Conservation (phyloP, 2,329 filamentous ascomycete species). For the Fusarium siculi region DNA sequence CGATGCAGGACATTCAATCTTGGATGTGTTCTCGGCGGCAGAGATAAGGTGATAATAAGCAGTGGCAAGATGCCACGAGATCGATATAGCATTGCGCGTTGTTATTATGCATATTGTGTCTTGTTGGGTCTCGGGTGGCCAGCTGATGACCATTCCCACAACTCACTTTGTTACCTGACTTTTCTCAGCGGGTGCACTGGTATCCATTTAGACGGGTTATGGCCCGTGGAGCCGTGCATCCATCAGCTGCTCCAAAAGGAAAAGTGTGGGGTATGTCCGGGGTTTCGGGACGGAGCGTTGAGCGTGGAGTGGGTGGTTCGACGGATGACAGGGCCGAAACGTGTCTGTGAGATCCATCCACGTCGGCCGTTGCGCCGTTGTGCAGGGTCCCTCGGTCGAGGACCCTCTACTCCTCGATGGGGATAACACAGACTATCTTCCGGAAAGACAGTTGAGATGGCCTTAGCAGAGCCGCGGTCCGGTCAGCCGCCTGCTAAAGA, state of each 20-base stretch:
- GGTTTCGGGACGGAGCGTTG: conserved; percentile 43
- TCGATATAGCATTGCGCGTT: conserved; percentile 9
- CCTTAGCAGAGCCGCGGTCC: conserved; percentile 39
- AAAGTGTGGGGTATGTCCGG: conserved; percentile 41
- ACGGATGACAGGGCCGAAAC: conserved; percentile 45
- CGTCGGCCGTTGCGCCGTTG: conserved; percentile 17
- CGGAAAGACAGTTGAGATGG: conserved; percentile 23
- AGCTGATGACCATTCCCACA: neutral
- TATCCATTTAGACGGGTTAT: conserved; percentile 16
- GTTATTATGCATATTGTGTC: conserved; percentile 10
- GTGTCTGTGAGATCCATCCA: conserved; percentile 38
- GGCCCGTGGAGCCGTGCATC: conserved; percentile 39
- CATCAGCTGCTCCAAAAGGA: conserved; percentile 30
- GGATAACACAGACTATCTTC: conserved; percentile 26
- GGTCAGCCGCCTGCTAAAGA: conserved; percentile 35
- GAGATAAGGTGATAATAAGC: conserved; percentile 2
- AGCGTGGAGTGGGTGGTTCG: conserved; percentile 29
- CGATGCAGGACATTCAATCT: neutral
- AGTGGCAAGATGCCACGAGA: conserved; percentile 4
- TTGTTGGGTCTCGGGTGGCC: neutral
- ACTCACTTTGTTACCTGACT: neutral
- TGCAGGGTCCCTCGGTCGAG: conserved; percentile 5
- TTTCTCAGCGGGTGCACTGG: neutral
- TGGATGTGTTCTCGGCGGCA: neutral
- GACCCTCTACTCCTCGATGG: conserved; percentile 20